Conservation (phyloP, 116 monocot species). For the Thalassia testudinum region DNA sequence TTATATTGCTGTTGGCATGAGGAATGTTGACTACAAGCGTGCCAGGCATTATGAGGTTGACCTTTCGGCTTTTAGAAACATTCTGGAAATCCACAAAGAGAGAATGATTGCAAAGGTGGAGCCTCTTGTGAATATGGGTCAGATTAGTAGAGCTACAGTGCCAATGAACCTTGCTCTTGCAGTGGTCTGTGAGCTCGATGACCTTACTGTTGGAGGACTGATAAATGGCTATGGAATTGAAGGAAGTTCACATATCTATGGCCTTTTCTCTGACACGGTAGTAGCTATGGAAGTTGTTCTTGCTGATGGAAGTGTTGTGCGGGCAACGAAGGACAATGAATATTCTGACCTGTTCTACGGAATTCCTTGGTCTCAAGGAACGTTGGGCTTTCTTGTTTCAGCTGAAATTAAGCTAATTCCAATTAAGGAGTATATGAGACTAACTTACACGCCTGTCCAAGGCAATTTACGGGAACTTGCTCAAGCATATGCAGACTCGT, state of each 20-base stretch:
- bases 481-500: no score
- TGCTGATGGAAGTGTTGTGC: constrained; percentile 52
- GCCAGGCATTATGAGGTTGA: constrained; percentile 67
- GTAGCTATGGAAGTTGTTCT: constrained; percentile 60
- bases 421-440: constrained; percentile 48
- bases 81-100: constrained; percentile 44
- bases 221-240: no score
- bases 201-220: constrained; percentile 74
- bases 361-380: no score
- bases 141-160: constrained; percentile 42
- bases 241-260: constrained; percentile 57
- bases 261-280: constrained; percentile 57
- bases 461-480: constrained; percentile 34
- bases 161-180: constrained; percentile 59
- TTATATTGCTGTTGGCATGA: no score
- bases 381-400: constrained; percentile 43
- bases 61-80: constrained; percentile 41
- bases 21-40: no score
- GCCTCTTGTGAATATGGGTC: no score
- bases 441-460: constrained; percentile 35
- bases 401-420: constrained; percentile 57
- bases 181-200: constrained; percentile 56
- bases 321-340: no score
- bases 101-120: constrained; percentile 54
- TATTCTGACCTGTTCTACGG: no score